phyloP scores from a whole-genome alignment of 192 early-diverging fungal species.

The Jimgerdemannia lactiflua region DNA sequence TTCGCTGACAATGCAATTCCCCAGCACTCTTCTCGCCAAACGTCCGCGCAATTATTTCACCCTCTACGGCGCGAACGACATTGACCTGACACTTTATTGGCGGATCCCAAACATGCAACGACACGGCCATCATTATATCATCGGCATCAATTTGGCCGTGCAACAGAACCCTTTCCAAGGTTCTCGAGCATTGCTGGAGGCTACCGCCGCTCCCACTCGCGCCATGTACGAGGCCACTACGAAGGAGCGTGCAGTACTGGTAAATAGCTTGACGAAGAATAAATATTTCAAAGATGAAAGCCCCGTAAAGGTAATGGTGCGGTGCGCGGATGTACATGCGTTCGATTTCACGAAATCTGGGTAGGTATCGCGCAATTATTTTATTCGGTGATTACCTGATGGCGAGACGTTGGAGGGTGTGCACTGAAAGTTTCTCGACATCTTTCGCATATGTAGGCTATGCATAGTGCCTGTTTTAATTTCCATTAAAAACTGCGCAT shows the following conservation, averaged over 20 bases:
- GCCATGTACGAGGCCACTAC: constrained; percentile 71
- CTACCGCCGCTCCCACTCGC: constrained; percentile 39
- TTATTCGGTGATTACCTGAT: no score
- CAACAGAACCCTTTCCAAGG: constrained; percentile 68
- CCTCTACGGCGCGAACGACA: constrained; percentile 81
- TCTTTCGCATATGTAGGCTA: constrained; percentile 31
- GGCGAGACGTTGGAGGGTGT: no score
- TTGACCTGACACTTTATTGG: constrained; percentile 90
- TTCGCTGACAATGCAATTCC: constrained; percentile 61
- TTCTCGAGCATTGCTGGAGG: constrained; percentile 37
- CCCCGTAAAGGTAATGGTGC: constrained; percentile 60
- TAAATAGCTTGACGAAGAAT: constrained; percentile 62
- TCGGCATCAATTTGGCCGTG: constrained; percentile 86
- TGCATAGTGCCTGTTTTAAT: constrained; percentile 56
- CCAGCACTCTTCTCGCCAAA: constrained; percentile 50
- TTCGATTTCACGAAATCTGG: constrained; percentile 43
- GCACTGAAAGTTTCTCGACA: not conserved
- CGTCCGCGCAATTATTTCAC: constrained; percentile 70
- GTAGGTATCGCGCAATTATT: constrained; percentile 27
- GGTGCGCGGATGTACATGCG: constrained; percentile 33
- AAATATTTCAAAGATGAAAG: constrained; percentile 62
- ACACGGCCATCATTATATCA: constrained; percentile 88
- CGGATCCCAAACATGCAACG: constrained; percentile 46
- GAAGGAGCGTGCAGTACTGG: constrained; percentile 58
- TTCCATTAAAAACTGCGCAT: constrained; percentile 66